phyloP scores from a whole-genome alignment of 2,329 filamentous ascomycete species.

The Trichophyton equinum region DNA sequence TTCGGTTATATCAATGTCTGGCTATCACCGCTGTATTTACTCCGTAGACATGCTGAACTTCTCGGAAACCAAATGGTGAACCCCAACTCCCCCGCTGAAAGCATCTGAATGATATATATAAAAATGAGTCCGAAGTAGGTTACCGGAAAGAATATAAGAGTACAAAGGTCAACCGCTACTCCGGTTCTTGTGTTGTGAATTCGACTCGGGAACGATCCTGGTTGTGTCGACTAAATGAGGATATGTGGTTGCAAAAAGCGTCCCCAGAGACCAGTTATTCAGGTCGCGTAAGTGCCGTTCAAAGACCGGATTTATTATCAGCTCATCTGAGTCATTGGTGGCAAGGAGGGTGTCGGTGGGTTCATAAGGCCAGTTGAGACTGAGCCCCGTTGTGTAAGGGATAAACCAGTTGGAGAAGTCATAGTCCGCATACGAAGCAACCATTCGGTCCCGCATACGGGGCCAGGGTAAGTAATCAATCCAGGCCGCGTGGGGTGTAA shows the following conservation, averaged over 20 bases:
- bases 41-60: neutral
- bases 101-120: neutral
- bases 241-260: conserved; percentile 52
- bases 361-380: conserved; percentile 75
- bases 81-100: conserved; percentile 2
- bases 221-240: conserved; percentile 41
- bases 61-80: neutral
- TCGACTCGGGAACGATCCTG: conserved; percentile 18
- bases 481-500: conserved; percentile 63
- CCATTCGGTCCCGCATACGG: conserved; percentile 56
- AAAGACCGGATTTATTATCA: conserved; percentile 76
- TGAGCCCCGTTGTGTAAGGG: conserved; percentile 63
- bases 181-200: neutral
- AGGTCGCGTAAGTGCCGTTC: conserved; percentile 63
- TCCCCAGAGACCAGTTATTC: conserved; percentile 71
- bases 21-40: neutral
- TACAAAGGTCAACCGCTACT: neutral
- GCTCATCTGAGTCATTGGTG: conserved; percentile 42
- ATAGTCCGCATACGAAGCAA: conserved; percentile 43
- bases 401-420: conserved; percentile 74
- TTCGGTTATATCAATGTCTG: neutral
- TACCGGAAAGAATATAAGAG: neutral
- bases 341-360: conserved; percentile 55
- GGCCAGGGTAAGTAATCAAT: conserved; percentile 74
- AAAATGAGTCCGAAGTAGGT: neutral